Evolutionary conservation across 1,139 yeast species (phyloP), one percentile per base, ranked within the genome.

Genomic region (Pichia sorboxylosa): DNA sequence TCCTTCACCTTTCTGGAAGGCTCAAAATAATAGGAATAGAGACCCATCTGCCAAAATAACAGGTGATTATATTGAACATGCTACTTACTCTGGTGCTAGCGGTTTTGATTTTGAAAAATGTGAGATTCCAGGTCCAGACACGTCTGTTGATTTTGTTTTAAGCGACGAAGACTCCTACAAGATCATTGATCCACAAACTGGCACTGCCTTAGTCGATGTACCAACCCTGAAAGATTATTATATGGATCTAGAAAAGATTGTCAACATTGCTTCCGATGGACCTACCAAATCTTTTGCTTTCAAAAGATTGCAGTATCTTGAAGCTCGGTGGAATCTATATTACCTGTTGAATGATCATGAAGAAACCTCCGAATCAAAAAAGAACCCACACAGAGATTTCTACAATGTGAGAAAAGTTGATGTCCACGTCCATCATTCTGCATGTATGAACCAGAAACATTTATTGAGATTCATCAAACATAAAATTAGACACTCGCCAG

Each of bases 381-480:
- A 69, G 38, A 77, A 83, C 42, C 96, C 96, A 4, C 99, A 90
- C 55, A 74, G 98, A 55, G 99, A 92, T 58, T 92, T 92, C 51
- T 92, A 92, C 61, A 92, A 92, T 51, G 98, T 92, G 31, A 75
- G 98, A 63, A 92, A 92, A 55, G 99, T 92, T 28, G 99, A 92
- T 52, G 92, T 98, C 11, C 99, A 92, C 64, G 94, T 92, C 49
- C 99, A 92, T 56, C 98, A 92, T 56, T 82, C 95, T 11, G 99
- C 99, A 7, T 87, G 96, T 56, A 90, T 90, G 98, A 92, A 92
- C 52, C 98, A 92, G 57, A 92, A 92, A 58, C 98, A 92, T 59
- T 64, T 92, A 50, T 64, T 92, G 45, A 77, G 98, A 48, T 92
- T 83, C 55, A 92, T 92, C 57, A 92, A 92, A 58, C 83, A 85